Base-by-base conservation (phyloP, 1,139 yeast species). In the Geotrichum histeridarum region DNA sequence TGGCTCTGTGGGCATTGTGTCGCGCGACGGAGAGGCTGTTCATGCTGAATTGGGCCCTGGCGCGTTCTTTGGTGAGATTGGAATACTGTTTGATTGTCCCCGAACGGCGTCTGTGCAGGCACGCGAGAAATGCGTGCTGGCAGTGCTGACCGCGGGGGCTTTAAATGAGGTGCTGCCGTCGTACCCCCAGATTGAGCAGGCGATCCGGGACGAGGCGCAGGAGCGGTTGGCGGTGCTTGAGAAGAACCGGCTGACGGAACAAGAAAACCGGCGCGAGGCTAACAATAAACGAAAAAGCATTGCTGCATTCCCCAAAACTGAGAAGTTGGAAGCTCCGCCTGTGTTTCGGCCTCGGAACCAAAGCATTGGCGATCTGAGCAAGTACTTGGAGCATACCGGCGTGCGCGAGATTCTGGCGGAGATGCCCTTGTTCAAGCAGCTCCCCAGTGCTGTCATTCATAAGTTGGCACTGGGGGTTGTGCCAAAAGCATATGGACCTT, bases 101-200 rank as follows among this genome's bases (percentile, higher is more conserved):
- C 72, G 93, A 60, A 84, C 91, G 0, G 93, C 93, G 0, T 83
- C 90, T 1, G 90, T 85, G 14, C 80, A 84, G 14, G 86, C 93
- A 1, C 73, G 82, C 57, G 78, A 87, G 0, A 79, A 76, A 59
- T 87, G 86, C 0, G 69, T 85, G 53, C 72, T 84, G 7, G 90
- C 88, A 1, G 85, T 84, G 0, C 72, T 86, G 45, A 83, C 88
- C 1, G 78, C 82, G 8, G 86, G 82, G 55, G 78, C 83, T 12
- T 74, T 86, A 51, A 78, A 80, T 59, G 70, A 73, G 27, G 86
- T 84, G 1, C 70, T 85, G 30, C 80, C 81, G 2, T 77, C 77
- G 56, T 84, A 80, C 64, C 91, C 91, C 0, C 66, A 71, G 6
- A 80, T 85, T 48, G 93, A 85, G 65, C 72, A 86, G 14, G 47